Conservation (phyloP, 2,329 filamentous ascomycete genomes). For the Calonectria pseudoreteaudii region DNA sequence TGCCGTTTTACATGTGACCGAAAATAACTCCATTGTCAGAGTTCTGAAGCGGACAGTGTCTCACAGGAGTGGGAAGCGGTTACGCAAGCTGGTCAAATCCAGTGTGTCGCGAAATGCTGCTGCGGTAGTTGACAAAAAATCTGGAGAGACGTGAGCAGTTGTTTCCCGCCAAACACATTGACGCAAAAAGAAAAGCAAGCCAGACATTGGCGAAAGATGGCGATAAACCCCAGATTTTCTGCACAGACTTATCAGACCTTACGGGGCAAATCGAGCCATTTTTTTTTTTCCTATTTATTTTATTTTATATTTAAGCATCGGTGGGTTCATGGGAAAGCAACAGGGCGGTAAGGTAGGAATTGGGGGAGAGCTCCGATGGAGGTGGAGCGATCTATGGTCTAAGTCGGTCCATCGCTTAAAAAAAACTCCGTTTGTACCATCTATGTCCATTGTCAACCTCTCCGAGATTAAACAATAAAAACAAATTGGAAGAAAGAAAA, state of each 20-base stretch:
- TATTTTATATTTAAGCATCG: neutral
- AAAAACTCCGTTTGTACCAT: neutral
- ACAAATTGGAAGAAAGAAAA: neutral
- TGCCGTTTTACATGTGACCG: constrained; percentile 19
- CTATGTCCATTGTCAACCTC: neutral
- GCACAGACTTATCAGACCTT: constrained; percentile 9
- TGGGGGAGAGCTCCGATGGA: neutral
- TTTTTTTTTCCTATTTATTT: constrained; percentile 13
- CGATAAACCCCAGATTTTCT: constrained; percentile 13
- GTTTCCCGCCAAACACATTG: neutral
- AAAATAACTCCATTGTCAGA: neutral
- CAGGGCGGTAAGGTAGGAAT: neutral
- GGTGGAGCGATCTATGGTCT: constrained; percentile 3
- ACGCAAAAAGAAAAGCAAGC: no score
- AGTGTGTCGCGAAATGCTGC: neutral
- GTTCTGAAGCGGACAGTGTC: neutral
- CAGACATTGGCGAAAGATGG: neutral
- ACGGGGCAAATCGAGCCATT: constrained; percentile 25
- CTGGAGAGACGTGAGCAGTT: neutral
- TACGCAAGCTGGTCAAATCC: neutral
- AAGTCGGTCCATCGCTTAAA: neutral
- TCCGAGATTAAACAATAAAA: constrained; percentile 1
- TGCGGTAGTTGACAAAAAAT: neutral
- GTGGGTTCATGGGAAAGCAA: constrained; percentile 5
- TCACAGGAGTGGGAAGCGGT: neutral